Conservation (phyloP, 2,329 filamentous ascomycete genomes). For the Acephala macrosclerotiorum region DNA sequence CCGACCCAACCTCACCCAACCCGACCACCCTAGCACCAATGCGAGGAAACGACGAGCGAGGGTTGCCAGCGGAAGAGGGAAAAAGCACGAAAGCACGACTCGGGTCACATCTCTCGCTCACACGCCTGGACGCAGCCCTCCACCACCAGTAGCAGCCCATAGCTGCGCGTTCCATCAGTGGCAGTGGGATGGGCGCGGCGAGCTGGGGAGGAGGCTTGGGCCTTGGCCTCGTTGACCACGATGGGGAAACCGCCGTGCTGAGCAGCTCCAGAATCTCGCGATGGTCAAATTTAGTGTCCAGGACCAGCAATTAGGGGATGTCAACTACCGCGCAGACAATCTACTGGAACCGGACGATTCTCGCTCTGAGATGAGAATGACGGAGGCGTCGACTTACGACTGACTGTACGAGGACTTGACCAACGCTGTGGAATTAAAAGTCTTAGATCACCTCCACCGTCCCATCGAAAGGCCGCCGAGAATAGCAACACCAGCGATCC, state of each 20-base stretch:
- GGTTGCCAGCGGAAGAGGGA: conserved; percentile 6
- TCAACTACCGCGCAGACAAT: conserved; percentile 6
- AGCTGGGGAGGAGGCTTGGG: conserved; percentile 22
- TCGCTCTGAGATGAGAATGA: background rate
- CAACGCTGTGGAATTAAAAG: conserved; percentile 6
- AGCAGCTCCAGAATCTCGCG: conserved; percentile 1
- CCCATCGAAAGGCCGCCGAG: background rate
- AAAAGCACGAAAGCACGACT: conserved; percentile 21
- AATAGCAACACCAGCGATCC: conserved; percentile 11
- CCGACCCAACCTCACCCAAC: background rate
- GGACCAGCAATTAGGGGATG: background rate
- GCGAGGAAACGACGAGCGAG: background rate
- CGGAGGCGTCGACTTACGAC: conserved; percentile 8
- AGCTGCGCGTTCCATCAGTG: background rate
- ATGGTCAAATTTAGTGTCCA: conserved; percentile 2
- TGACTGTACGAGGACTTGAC: background rate
- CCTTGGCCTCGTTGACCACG: conserved; percentile 15
- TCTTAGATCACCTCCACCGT: conserved; percentile 4
- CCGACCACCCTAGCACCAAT: background rate
- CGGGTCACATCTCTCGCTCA: conserved; percentile 24
- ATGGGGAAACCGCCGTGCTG: conserved; percentile 19
- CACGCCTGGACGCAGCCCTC: conserved; percentile 22
- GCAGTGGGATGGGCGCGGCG: background rate
- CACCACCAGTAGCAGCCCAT: conserved; percentile 1
- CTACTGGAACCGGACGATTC: conserved; percentile 2